Evolutionary conservation across 208 protist genomes (phyloP).

Genomic region (Crithidia fasciculata): DNA sequence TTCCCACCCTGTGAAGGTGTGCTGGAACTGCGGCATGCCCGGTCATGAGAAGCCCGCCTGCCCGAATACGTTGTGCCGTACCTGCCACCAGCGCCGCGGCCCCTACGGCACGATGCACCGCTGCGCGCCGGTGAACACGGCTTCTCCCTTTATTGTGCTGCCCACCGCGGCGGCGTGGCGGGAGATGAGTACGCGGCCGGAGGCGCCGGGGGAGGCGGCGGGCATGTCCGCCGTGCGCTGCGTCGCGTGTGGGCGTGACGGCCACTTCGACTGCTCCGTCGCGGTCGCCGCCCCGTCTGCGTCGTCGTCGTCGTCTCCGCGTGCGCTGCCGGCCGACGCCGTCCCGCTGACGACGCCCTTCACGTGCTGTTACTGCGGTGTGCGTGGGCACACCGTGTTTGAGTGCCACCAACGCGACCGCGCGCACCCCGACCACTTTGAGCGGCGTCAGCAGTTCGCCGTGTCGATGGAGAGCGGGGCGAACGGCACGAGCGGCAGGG

Average conservation of each 20-base stretch:
- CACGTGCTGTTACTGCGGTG: conserved; percentile 73
- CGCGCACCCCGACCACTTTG: conserved; percentile 55
- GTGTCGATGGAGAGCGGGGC: background rate
- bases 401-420: conserved; percentile 58
- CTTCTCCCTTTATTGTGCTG: conserved; percentile 61
- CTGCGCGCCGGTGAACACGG: conserved; percentile 27
- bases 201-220: conserved; percentile 15
- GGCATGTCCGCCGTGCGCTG: conserved; percentile 67
- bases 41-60: conserved; percentile 87
- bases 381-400: conserved; percentile 66
- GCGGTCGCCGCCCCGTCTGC: conserved; percentile 3
- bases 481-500: too few relatives aligned
- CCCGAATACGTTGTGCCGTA: conserved; percentile 72
- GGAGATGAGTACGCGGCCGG: conserved; percentile 15
- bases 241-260: conserved; percentile 54
- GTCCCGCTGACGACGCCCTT: conserved; percentile 20
- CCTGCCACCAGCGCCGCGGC: conserved; percentile 63
- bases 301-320: conserved; percentile 12
- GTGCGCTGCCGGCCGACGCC: background rate
- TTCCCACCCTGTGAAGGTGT: conserved; percentile 59
- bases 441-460: conserved; percentile 33
- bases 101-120: conserved; percentile 39
- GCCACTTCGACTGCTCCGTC: conserved; percentile 74
- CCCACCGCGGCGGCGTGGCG: conserved; percentile 25
- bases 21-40: conserved; percentile 82